Conservation (phyloP, 106 monocot genomes). For the Triglochin maritima region DNA sequence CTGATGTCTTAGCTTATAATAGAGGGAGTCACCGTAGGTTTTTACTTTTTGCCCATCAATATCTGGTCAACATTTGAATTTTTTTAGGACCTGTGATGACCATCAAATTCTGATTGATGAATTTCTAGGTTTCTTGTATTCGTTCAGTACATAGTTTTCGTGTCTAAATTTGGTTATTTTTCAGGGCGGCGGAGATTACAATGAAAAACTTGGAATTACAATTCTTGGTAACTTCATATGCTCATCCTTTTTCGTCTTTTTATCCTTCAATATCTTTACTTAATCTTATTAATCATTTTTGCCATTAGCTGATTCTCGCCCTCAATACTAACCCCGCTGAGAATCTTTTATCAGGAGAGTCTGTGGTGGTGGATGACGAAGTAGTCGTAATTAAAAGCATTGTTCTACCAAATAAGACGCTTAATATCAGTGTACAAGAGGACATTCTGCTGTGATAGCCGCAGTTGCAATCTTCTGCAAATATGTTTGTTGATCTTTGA, state of each 20-base stretch:
- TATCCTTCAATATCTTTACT: not conserved
- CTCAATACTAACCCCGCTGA: not conserved
- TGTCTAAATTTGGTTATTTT: not conserved
- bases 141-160: no score
- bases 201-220: constrained; percentile 79
- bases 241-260: not conserved
- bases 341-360: constrained; percentile 45
- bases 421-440: constrained; percentile 77
- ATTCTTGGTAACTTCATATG: constrained; percentile 56
- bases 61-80: no score
- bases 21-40: no score
- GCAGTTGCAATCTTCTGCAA: no score
- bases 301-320: no score
- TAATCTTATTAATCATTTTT: not conserved
- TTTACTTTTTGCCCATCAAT: no score
- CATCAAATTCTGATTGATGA: no score
- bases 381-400: constrained; percentile 89
- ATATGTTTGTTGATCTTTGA: no score
- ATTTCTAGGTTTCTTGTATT: no score
- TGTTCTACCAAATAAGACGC: constrained; percentile 81
- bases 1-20: no score
- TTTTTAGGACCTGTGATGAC: no score
- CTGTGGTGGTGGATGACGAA: constrained; percentile 86
- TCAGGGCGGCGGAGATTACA: constrained; percentile 80
- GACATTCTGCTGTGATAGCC: constrained; percentile 70